Percentiles rank a stretch among this genome's conserved stretches.
Evolutionary conservation across 805 yeast species (phyloP).

Genomic region (Candida nanaspora): DNA sequence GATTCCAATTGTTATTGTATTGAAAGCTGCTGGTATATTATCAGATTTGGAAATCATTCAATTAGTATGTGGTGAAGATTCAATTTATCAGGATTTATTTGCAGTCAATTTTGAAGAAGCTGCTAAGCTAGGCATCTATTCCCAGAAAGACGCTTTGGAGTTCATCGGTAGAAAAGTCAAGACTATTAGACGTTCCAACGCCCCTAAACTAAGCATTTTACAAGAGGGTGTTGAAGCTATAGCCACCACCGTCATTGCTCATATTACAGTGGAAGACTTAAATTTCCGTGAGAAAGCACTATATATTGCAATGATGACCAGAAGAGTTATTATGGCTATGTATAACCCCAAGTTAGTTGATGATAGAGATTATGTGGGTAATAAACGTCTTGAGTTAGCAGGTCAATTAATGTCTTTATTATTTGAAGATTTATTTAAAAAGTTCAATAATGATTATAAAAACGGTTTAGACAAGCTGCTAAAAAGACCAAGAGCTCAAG

Average conservation of each 20-base stretch:
- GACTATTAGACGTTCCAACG: slow-evolving; percentile 80
- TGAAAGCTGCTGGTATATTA: slow-evolving; percentile 91
- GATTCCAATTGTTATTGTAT: slow-evolving; percentile 84
- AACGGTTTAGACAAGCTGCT: slow-evolving; percentile 89
- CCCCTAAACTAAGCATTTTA: slow-evolving; percentile 67
- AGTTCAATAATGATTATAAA: slow-evolving; percentile 91
- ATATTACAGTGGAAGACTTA: slow-evolving; percentile 71
- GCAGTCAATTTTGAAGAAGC: slow-evolving; percentile 93
- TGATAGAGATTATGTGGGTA: slow-evolving; percentile 97
- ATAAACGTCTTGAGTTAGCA: slow-evolving; percentile 92
- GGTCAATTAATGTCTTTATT: slow-evolving; percentile 93
- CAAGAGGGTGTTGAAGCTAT: slow-evolving; percentile 97
- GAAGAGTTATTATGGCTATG: slow-evolving; percentile 94
- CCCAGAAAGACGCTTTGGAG: slow-evolving; percentile 91
- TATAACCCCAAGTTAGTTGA: slow-evolving; percentile 93
- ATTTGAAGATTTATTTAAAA: slow-evolving; percentile 95
- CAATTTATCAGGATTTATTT: slow-evolving; percentile 85
- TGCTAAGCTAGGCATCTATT: slow-evolving; percentile 72
- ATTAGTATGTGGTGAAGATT: slow-evolving; percentile 84
- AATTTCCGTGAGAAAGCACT: slow-evolving; percentile 93
- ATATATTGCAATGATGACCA: slow-evolving; percentile 92
- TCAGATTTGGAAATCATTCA: slow-evolving; percentile 93
- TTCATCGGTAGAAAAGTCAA: slow-evolving; percentile 88
- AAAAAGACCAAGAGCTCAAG: slow-evolving; percentile 92
- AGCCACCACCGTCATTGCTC: slow-evolving; percentile 95